Evolutionary conservation across 371 early-diverging fungal genomes (phyloP), one percentile per base, ranked within the genome.

Genomic region (Mortierella sp.): DNA sequence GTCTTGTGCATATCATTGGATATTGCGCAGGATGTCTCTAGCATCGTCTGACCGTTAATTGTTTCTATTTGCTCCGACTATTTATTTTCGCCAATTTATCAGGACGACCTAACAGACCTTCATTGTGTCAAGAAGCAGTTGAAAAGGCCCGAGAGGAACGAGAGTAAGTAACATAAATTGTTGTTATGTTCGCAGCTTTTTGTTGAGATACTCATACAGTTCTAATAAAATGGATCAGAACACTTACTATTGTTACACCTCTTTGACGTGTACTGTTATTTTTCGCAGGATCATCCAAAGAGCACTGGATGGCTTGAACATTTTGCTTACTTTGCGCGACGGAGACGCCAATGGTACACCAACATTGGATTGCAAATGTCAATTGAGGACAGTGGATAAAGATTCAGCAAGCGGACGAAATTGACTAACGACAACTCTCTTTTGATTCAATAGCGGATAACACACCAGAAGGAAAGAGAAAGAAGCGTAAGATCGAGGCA

Each of bases 401-500:
- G 37, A n/a, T 13, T 40, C 50, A 16, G 8, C 22, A 8, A 22
- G 16, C 5, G 61, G 34, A 16, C 22, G 34, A 61, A 22, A 37
- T 24, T 9, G 22, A 52, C 43, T 45, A 37, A 70, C 53, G 24
- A 39, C 40, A 19, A 29, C 29, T 48, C 43, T 61, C 29, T 16
- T 45, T n/a, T 19, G 5, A n/a, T 5, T 22, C 40, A 14, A 6
- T 55, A 71, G 52, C 40, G 29, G 80, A 80, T 43, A 76, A 72
- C 26, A 66, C 87, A 1, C 81, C 88, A 52, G 91, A 90, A 61
- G 79, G 80, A 65, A 92, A 90, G 71, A 75, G 92, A 67, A 93
- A 92, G 70, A 92, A 92, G 66, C 88, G 93, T 58, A 93, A 90
- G 84, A 77, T 87, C n/a, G 93, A 93, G 55, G 87, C 89, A 26